These are phyloP conservation scores for Pezicula carpinea DNA, from an alignment of 2,329 filamentous ascomycete species.

Conservation along the genomic window DNA sequence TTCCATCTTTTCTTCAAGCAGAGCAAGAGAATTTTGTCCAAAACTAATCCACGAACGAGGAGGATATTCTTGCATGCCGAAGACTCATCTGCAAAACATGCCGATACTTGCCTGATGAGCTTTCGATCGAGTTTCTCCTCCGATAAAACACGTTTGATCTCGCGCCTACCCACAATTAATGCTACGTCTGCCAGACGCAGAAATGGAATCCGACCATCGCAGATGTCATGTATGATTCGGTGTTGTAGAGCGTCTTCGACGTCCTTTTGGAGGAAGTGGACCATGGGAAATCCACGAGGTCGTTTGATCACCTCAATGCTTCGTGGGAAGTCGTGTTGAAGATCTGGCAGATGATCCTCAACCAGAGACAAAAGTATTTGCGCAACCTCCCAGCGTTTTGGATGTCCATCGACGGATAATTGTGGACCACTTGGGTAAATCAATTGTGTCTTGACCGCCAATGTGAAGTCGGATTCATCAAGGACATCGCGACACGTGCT, in stretches of 20 bases:
- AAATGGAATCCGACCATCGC: constrained; percentile 25
- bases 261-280: constrained; percentile 39
- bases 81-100: constrained; percentile 10
- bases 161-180: constrained; percentile 4
- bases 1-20: constrained; percentile 51
- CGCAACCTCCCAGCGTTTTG: constrained; percentile 31
- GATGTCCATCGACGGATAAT: constrained; percentile 32
- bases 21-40: constrained; percentile 43
- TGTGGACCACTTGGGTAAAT: constrained; percentile 35
- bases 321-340: constrained; percentile 32
- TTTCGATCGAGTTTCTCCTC: constrained; percentile 23
- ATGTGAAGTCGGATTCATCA: constrained; percentile 42
- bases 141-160: constrained; percentile 26
- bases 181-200: constrained; percentile 23
- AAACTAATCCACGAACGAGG: constrained; percentile 45
- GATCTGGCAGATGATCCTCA: constrained; percentile 24
- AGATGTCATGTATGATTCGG: constrained; percentile 29
- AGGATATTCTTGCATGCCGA: constrained; percentile 30
- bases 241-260: constrained; percentile 29
- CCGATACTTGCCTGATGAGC: constrained; percentile 7
- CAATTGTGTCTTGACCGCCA: constrained; percentile 33
- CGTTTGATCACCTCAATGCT: constrained; percentile 38
- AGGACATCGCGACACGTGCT: constrained; percentile 42
- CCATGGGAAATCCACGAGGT: constrained; percentile 37
- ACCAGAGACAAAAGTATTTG: constrained; percentile 26